Base-by-base conservation (phyloP, 1,284 basidiomycete genomes). In the Ceratobasidium sp. region DNA sequence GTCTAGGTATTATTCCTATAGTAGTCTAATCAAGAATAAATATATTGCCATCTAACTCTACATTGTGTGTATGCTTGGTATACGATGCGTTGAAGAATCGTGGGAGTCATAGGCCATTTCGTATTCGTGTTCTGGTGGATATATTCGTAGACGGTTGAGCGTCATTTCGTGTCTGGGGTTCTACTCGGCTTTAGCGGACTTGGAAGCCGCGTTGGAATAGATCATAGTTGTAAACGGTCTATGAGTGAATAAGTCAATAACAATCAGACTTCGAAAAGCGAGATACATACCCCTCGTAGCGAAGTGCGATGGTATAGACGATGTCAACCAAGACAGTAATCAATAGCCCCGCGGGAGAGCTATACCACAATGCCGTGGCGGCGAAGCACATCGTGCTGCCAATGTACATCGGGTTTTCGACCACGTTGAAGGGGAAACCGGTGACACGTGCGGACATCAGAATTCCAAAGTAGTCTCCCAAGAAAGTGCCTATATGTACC, bases 391-490 rank as follows among this genome's bases (percentile, higher is more conserved):
- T 86, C 12, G 95, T 95, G 83, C 94, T 95, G 7, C 96, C 96
- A 68, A 95, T 93, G 83, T 99, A 99, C 97, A 99, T 99, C 0
- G 97, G 97, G 86, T 98, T 93, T 60, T 91, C 89, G 78, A 97
- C 89, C 69, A 98, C 90, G 84, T 97, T 98, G 90, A 99, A 99
- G 0, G 97, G 97, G 87, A 99, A 99, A 26, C 94, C 93, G 84
- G 92, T 90, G 6, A 95, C 93, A 33, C 92, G 88, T 78, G 94
- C 89, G 84, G 96, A 92, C 96, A 98, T 98, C 76, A 99, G 88
- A 82, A 99, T 99, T 20, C 97, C 97, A 86, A 98, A 99, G 87
- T 99, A 99, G 87, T 99, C 97, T 5, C 97, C 97, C 63, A 98
- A 90, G 88, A 96, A 97, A 1, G 95, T 97, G 58, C 86, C 86